phyloP scores from a whole-genome alignment of 306 rosid species.

The Trifolium pratense region DNA sequence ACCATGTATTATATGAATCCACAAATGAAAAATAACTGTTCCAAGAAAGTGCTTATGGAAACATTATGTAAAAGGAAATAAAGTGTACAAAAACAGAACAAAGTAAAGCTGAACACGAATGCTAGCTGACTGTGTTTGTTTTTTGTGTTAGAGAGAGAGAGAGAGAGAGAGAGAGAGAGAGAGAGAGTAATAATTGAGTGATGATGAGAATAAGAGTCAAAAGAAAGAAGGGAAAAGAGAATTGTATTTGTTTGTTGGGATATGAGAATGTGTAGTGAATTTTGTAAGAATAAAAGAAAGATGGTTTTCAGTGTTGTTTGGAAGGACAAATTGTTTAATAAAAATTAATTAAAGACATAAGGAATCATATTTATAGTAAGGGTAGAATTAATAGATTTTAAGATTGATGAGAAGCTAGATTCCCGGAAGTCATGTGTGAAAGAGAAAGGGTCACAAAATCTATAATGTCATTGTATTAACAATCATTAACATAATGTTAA shows the following conservation, averaged over 20 bases:
- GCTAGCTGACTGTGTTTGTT: slow-evolving; percentile 44
- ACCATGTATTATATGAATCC: slow-evolving; percentile 51
- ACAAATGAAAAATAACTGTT: slow-evolving; percentile 50
- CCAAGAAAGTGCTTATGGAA: slow-evolving; percentile 47
- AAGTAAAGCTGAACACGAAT: slow-evolving; percentile 41
- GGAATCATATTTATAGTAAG: not conserved
- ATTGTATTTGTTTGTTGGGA: slow-evolving; percentile 36
- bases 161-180: slow-evolving; percentile 30
- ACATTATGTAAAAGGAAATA: slow-evolving; percentile 49
- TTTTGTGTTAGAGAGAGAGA: slow-evolving; percentile 15
- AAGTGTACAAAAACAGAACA: slow-evolving; percentile 46
- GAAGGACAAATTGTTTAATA: slow-evolving; percentile 35
- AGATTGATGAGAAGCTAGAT: slow-evolving; percentile 49
- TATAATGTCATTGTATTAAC: slow-evolving; percentile 8
- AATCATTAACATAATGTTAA: slow-evolving; percentile 34
- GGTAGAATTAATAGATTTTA: slow-evolving; percentile 32
- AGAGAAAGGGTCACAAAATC: slow-evolving; percentile 34
- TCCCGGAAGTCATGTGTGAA: slow-evolving; percentile 46
- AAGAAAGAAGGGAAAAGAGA: slow-evolving; percentile 40
- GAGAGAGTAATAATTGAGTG: slow-evolving; percentile 51
- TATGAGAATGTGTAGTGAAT: slow-evolving; percentile 23
- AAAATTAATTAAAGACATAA: not conserved
- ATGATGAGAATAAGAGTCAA: slow-evolving; percentile 50
- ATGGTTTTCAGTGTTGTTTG: slow-evolving; percentile 31
- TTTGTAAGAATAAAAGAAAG: slow-evolving; percentile 36